These are phyloP conservation scores for Cercophora sp. DNA, from an alignment of 495 filamentous ascomycete species.

Conservation along the genomic window DNA sequence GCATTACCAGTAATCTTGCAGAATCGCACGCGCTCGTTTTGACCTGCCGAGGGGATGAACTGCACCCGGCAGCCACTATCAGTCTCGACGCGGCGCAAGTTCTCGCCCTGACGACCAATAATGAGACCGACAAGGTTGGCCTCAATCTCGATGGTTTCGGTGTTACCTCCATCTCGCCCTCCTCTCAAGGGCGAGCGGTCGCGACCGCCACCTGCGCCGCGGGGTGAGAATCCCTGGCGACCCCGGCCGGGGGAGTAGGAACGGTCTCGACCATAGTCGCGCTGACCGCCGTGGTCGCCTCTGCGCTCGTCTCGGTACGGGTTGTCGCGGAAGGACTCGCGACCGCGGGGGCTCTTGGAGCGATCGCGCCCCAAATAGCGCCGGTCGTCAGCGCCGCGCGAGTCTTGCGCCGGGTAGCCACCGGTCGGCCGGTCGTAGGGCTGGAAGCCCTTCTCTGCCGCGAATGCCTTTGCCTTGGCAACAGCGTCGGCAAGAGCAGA, in stretches of 20 bases:
- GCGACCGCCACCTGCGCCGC: conserved; percentile 36
- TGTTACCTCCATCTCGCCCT: conserved; percentile 53
- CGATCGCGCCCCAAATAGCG: conserved; percentile 56
- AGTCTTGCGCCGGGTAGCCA: conserved; percentile 10
- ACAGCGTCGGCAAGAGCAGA: conserved; percentile 64
- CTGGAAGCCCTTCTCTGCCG: conserved; percentile 63
- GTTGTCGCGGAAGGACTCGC: conserved; percentile 64
- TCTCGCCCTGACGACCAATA: conserved; percentile 80
- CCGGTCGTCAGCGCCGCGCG: conserved; percentile 39
- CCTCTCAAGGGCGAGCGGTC: conserved; percentile 53
- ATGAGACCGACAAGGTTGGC: conserved; percentile 75
- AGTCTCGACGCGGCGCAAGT: conserved; percentile 69
- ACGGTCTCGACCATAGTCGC: conserved; percentile 58
- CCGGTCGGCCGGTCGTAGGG: conserved; percentile 43
- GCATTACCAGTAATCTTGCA: conserved; percentile 74
- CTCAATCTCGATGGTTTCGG: conserved; percentile 72
- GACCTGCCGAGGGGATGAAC: conserved; percentile 67
- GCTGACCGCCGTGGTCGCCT: conserved; percentile 29
- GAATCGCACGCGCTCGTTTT: conserved; percentile 62
- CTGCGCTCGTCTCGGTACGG: conserved; percentile 76
- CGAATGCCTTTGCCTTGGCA: conserved; percentile 66
- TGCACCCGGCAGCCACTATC: conserved; percentile 75
- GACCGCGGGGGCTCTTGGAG: conserved; percentile 59
- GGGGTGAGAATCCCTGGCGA: conserved; percentile 48
- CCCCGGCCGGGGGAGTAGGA: conserved; percentile 57